Evolutionary conservation across 768 basidiomycete genomes (phyloP).

Genomic region (Trametes coccinea): DNA sequence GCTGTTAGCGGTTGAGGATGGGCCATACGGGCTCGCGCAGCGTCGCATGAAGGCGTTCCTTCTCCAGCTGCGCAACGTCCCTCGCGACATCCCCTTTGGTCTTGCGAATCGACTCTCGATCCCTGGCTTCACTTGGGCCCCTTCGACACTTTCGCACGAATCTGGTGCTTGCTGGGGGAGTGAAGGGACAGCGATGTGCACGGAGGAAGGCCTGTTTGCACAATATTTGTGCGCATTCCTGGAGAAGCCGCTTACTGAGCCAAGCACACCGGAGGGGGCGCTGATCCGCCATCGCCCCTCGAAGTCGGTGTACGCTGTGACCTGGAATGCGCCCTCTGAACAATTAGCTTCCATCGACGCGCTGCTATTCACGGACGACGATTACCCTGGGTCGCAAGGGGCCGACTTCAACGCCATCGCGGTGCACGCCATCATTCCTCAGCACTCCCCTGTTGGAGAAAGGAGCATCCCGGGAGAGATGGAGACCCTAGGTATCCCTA

Average conservation of each 20-base stretch:
- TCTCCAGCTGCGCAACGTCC: neutral
- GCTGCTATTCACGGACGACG: too few species aligned
- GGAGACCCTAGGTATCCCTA: too few species aligned
- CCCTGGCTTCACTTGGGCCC: neutral
- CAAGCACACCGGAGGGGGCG: neutral
- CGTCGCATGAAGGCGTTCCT: slow-evolving; percentile 1
- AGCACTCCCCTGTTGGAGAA: too few species aligned
- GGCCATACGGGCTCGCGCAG: neutral
- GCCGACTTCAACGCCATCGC: too few species aligned
- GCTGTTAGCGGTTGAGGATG: neutral
- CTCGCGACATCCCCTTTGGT: neutral
- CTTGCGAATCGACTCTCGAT: neutral
- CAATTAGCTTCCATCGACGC: too few species aligned
- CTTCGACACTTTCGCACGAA: neutral
- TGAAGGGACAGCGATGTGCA: neutral
- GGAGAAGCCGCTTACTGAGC: neutral
- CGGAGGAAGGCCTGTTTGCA: neutral
- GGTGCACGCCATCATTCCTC: too few species aligned
- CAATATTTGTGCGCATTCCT: neutral
- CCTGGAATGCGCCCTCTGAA: too few species aligned
- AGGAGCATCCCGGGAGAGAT: too few species aligned
- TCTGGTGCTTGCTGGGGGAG: neutral
- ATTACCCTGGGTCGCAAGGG: too few species aligned
- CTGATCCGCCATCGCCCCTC: neutral
- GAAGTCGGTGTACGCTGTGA: too few species aligned